These are phyloP conservation scores for Ramularia collo-cygni DNA, from an alignment of 2,329 filamentous ascomycete genomes.

Conservation along the genomic window DNA sequence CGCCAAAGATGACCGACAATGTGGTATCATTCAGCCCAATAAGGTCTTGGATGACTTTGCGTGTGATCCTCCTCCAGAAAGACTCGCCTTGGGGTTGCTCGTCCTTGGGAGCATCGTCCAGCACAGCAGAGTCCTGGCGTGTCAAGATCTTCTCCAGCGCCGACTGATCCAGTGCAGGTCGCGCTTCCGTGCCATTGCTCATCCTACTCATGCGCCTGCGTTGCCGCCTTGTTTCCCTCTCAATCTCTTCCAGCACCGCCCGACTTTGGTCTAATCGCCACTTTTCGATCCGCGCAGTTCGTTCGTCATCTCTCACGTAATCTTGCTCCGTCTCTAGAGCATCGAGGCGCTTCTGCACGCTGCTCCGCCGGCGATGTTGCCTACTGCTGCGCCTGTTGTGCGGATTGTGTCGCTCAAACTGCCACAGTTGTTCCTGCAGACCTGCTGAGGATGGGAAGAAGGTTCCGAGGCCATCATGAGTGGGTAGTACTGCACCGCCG, in stretches of 20 bases:
- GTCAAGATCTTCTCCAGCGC: constrained; percentile 12
- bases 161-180: constrained; percentile 13
- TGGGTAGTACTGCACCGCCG: constrained; percentile 68
- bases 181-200: constrained; percentile 29
- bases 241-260: constrained; percentile 78
- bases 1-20: constrained; percentile 80
- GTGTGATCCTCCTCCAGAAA: constrained; percentile 73
- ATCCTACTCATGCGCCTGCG: constrained; percentile 58
- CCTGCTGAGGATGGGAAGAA: constrained; percentile 52
- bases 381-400: constrained; percentile 49
- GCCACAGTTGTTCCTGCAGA: constrained; percentile 79
- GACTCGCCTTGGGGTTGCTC: constrained; percentile 48
- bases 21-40: constrained; percentile 85
- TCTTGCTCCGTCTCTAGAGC: constrained; percentile 45
- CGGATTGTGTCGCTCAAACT: constrained; percentile 80
- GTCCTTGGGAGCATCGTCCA: constrained; percentile 14
- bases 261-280: constrained; percentile 91
- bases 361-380: constrained; percentile 45
- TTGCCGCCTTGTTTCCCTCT: constrained; percentile 63
- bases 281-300: constrained; percentile 75
- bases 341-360: constrained; percentile 52
- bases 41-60: constrained; percentile 78
- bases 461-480: constrained; percentile 84
- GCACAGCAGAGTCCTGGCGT: constrained; percentile 21
- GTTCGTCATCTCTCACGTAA: constrained; percentile 59